These are phyloP conservation scores for Fusarium sp. DNA, from an alignment of 2,329 filamentous ascomycete genomes.

Conservation along the genomic window DNA sequence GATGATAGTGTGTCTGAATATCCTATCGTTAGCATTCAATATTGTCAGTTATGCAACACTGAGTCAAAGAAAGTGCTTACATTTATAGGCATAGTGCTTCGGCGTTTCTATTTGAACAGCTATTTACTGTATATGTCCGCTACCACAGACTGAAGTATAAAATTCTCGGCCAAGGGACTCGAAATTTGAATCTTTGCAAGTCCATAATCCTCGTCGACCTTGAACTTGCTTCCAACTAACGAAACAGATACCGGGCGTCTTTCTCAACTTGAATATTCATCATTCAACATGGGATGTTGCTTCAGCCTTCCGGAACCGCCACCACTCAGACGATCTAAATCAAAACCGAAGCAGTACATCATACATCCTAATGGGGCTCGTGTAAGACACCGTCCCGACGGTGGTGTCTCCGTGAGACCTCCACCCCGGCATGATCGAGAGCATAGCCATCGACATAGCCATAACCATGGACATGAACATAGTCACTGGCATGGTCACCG, in stretches of 20 bases:
- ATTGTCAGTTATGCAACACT: neutral
- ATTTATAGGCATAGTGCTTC: neutral
- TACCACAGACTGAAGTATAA: neutral
- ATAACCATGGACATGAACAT: neutral
- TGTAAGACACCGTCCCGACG: neutral
- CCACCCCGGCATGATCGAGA: neutral
- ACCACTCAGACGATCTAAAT: neutral
- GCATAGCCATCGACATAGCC: neutral
- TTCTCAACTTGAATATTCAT: neutral
- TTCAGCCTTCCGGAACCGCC: slow-evolving; percentile 2
- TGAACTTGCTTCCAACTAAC: neutral
- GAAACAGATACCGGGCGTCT: neutral
- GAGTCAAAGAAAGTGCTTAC: neutral
- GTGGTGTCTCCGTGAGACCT: too few relatives aligned
- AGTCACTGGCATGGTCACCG: neutral
- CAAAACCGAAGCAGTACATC: neutral
- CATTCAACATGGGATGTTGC: slow-evolving; percentile 17
- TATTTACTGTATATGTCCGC: neutral
- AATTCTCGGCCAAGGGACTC: neutral
- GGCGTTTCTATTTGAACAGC: neutral
- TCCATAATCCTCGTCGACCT: too few relatives aligned
- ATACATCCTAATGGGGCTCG: neutral
- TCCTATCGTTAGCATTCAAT: neutral
- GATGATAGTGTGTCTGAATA: neutral
- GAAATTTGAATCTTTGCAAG: neutral